phyloP scores from a whole-genome alignment of 2,329 filamentous ascomycete species.

The Stagonosporopsis vannaccii region DNA sequence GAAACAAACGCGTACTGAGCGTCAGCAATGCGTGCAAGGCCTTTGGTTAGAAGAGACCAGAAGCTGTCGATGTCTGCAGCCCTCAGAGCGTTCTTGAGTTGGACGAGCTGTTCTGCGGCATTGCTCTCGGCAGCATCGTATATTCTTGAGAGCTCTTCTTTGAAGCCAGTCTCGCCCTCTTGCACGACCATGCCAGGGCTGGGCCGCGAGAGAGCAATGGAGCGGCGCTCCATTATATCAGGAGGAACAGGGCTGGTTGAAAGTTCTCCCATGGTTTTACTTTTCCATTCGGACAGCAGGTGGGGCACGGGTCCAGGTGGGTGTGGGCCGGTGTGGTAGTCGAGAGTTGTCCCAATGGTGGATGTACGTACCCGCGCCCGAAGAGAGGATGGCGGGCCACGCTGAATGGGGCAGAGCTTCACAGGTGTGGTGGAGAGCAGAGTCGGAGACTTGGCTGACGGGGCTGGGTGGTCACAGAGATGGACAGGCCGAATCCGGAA shows the following conservation, averaged over 20 bases:
- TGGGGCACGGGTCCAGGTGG: slow-evolving; percentile 24
- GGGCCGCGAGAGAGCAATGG: slow-evolving; percentile 53
- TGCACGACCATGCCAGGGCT: slow-evolving; percentile 54
- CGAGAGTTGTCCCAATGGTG: slow-evolving; percentile 15
- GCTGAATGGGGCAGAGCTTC: slow-evolving; percentile 15
- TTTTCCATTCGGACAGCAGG: slow-evolving; percentile 32
- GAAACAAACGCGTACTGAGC: slow-evolving; percentile 74
- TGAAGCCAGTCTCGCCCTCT: slow-evolving; percentile 54
- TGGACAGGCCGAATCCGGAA: slow-evolving; percentile 30
- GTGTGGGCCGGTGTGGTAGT: slow-evolving; percentile 17
- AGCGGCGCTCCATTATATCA: slow-evolving; percentile 52
- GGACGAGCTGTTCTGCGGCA: slow-evolving; percentile 66
- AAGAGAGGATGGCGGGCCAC: slow-evolving; percentile 10
- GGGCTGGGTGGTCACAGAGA: slow-evolving; percentile 25
- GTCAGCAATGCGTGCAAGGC: slow-evolving; percentile 67
- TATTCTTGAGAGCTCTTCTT: slow-evolving; percentile 43
- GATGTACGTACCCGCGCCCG: slow-evolving; percentile 6
- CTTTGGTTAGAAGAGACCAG: slow-evolving; percentile 70
- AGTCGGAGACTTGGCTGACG: slow-evolving; percentile 26
- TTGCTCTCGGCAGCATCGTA: slow-evolving; percentile 62
- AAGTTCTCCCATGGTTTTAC: slow-evolving; percentile 40
- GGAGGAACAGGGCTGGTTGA: slow-evolving; percentile 42
- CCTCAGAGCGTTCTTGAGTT: slow-evolving; percentile 64
- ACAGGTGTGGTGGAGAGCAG: slow-evolving; percentile 14
- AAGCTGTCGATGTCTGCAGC: slow-evolving; percentile 65